Evolutionary conservation across 2,329 filamentous ascomycete genomes (phyloP).

Genomic region (Emergomyces africanus): DNA sequence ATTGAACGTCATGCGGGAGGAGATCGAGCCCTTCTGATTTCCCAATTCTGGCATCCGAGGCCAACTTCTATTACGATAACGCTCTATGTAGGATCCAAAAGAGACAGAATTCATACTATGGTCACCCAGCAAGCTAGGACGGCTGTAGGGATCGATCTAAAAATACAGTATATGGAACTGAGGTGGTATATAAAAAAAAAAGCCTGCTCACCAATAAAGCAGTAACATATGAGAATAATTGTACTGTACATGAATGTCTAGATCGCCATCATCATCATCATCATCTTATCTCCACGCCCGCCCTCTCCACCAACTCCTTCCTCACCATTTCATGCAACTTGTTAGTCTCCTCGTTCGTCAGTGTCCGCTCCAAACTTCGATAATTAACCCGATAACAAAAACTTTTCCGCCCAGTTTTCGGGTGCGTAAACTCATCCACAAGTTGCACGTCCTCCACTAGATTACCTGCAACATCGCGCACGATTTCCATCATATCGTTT

Average conservation of each 20-base stretch:
- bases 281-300: slow-evolving; percentile 69
- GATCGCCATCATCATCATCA: slow-evolving; percentile 31
- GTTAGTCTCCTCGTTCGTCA: slow-evolving; percentile 75
- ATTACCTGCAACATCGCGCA: slow-evolving; percentile 70
- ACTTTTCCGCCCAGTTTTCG: slow-evolving; percentile 69
- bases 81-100: background rate
- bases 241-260: background rate
- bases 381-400: slow-evolving; percentile 91
- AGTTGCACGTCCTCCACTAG: slow-evolving; percentile 75
- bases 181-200: background rate
- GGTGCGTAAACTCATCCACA: slow-evolving; percentile 78
- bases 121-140: background rate
- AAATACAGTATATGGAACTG: background rate
- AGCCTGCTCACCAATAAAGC: background rate
- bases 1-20: no score
- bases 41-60: background rate
- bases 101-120: background rate
- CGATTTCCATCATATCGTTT: slow-evolving; percentile 95
- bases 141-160: background rate
- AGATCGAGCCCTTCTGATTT: no score
- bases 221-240: background rate
- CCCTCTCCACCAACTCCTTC: slow-evolving; percentile 49
- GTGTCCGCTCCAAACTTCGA: slow-evolving; percentile 75
- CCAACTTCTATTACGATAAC: background rate
- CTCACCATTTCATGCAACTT: slow-evolving; percentile 58